phyloP scores from a whole-genome alignment of 768 basidiomycete species.

The Trametes maxima region DNA sequence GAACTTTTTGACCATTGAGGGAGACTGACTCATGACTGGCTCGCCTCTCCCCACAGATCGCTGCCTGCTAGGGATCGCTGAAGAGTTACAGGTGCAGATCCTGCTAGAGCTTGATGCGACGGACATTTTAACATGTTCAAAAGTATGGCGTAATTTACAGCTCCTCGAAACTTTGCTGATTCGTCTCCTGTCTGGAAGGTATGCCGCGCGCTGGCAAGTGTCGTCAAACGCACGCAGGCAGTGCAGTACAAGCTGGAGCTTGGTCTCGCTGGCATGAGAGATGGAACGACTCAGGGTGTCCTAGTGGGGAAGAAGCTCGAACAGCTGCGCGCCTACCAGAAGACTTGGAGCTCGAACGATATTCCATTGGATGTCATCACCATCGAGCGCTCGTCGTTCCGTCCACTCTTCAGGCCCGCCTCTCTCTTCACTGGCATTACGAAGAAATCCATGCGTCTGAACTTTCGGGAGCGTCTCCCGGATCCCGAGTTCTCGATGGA shows the following conservation, averaged over 20 bases:
- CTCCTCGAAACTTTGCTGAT: no score
- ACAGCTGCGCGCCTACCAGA: conserved; percentile 8
- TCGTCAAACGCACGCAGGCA: not conserved
- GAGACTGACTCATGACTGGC: no score
- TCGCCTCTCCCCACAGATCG: not conserved
- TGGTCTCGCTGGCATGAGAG: conserved; percentile 10
- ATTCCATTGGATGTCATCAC: not conserved
- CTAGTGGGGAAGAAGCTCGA: not conserved
- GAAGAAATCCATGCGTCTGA: not conserved
- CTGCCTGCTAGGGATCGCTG: not conserved
- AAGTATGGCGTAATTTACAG: not conserved
- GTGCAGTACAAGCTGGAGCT: conserved; percentile 15
- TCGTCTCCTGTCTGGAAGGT: not conserved
- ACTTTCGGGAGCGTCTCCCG: not conserved
- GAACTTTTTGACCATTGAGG: no score
- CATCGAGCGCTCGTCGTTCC: not conserved
- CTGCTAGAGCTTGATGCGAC: not conserved
- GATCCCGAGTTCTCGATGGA: not conserved
- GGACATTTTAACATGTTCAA: not conserved
- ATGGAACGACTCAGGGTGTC: not conserved
- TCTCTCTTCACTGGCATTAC: not conserved
- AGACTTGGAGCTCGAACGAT: not conserved
- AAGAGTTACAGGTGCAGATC: not conserved
- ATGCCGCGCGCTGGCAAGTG: not conserved
- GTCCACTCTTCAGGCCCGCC: not conserved